Percentiles rank a stretch among this genome's conserved stretches.
Conservation (phyloP, 352 stramenopile species). For the Globisporangium alternatum region DNA sequence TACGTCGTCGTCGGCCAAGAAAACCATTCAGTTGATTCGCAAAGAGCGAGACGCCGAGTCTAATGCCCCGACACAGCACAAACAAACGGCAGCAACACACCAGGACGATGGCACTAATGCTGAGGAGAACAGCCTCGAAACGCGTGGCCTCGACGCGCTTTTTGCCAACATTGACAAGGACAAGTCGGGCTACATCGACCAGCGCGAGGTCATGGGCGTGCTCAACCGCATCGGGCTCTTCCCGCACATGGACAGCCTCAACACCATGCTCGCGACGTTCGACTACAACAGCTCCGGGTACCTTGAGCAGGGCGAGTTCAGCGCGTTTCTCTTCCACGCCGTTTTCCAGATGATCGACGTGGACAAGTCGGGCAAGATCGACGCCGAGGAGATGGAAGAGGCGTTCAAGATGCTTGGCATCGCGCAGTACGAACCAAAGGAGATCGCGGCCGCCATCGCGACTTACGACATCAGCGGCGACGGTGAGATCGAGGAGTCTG, state of each 20-base stretch:
- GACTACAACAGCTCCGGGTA: constrained; percentile 52
- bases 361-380: constrained; percentile 72
- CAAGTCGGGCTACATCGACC: constrained; percentile 53
- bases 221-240: constrained; percentile 69
- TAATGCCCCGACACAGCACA: neutral
- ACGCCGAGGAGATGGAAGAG: constrained; percentile 68
- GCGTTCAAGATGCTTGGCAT: constrained; percentile 74
- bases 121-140: constrained; percentile 54
- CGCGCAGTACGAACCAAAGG: constrained; percentile 50
- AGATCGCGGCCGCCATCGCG: constrained; percentile 60
- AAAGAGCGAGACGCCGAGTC: constrained; percentile 31
- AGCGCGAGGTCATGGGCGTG: constrained; percentile 53
- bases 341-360: constrained; percentile 77
- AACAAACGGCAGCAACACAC: neutral
- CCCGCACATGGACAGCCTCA: constrained; percentile 45
- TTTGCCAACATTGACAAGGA: constrained; percentile 68
- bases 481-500: constrained; percentile 75
- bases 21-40: constrained; percentile 39
- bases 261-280: constrained; percentile 39
- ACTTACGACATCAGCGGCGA: constrained; percentile 75
- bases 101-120: constrained; percentile 1
- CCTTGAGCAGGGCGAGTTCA: constrained; percentile 60
- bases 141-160: constrained; percentile 48
- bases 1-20: constrained; percentile 22
- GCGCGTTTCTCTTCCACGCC: constrained; percentile 65